Evolutionary conservation across 1,284 basidiomycete genomes (phyloP), one percentile per base, ranked within the genome.

Genomic region (Puccinia coronata): DNA sequence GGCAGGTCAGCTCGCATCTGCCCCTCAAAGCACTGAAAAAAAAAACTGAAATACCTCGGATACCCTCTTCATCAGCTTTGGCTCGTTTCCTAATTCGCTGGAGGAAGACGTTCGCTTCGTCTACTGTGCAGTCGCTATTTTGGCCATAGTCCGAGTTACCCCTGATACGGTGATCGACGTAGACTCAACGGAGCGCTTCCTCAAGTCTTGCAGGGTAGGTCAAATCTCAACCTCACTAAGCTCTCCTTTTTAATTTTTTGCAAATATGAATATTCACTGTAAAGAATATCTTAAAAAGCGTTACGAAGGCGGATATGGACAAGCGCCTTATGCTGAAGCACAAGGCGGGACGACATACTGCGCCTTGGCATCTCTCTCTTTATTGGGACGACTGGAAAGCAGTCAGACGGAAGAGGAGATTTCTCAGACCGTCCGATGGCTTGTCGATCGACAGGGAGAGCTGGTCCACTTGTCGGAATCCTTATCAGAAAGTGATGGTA

Each of bases 291-390:
- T 9, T n/a, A 63, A 53, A 67, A 43, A 97, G 94, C 92, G 92
- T 14, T 94, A 94, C 85, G 96, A 98, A 88, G 95, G 95, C 31
- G 95, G 93, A 0, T 98, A 94, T 84, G 93, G 92, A 0, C 93
- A 95, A 84, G 88, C 90, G 0, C 92, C 93, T 0, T 89, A 89
- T 47, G 90, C 92, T 57, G 96, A 99, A 87, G 92, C 94, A 2
- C 92, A 96, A 86, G 94, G 95, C 28, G 96, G 96, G 6, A 94
- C 94, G 51, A 96, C 96, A 0, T 98, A 98, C 86, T 97, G 93
- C 84, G 92, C 92, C 0, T 86, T 97, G 18, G 93, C 95, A 0
- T 89, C 92, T 0, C 88, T 96, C 2, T 86, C 89, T 43, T 88
- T 97, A n/a, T 82, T 83, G 14, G 34, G 51, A 53, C 84, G 83